These are phyloP conservation scores for Xerocomellus amylosporus DNA, from an alignment of 768 basidiomycete genomes.

Conservation along the genomic window DNA sequence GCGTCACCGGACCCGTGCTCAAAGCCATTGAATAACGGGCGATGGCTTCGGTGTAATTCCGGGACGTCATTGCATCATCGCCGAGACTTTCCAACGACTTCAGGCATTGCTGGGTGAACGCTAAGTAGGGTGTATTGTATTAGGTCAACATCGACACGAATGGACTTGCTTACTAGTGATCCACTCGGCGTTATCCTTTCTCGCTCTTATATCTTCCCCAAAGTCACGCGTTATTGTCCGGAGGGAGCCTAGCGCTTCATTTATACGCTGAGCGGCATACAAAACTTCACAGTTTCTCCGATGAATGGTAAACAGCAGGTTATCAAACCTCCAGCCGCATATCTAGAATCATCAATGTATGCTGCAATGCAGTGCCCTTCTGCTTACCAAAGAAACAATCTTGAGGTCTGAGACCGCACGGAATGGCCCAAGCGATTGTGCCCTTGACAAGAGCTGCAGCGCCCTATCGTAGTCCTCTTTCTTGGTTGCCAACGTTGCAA, in stretches of 20 bases:
- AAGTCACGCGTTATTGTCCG: not conserved
- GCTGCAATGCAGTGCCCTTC: not conserved
- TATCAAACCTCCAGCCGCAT: conserved; percentile 12
- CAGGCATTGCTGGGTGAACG: not conserved
- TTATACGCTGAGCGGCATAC: not conserved
- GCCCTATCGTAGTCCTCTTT: not conserved
- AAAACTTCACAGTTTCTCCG: conserved; percentile 4
- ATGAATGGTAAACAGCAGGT: not conserved
- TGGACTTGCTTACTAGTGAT: not conserved
- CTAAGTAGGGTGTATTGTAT: not conserved
- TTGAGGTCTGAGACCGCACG: not conserved
- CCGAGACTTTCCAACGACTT: not conserved
- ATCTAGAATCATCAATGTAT: not conserved
- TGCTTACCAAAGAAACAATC: not conserved
- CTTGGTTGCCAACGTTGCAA: conserved; percentile 1
- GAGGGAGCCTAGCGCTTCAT: not conserved
- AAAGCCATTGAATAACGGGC: not conserved
- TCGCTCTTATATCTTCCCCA: not conserved
- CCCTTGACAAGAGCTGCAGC: not conserved
- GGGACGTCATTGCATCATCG: not conserved
- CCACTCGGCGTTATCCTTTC: conserved; percentile 5
- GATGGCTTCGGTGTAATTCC: conserved; percentile 3
- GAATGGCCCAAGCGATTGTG: conserved; percentile 5
- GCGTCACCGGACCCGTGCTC: not conserved
- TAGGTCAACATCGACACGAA: not conserved